Conservation (phyloP, 2,329 filamentous ascomycete genomes). For the Claviceps fusiformis region DNA sequence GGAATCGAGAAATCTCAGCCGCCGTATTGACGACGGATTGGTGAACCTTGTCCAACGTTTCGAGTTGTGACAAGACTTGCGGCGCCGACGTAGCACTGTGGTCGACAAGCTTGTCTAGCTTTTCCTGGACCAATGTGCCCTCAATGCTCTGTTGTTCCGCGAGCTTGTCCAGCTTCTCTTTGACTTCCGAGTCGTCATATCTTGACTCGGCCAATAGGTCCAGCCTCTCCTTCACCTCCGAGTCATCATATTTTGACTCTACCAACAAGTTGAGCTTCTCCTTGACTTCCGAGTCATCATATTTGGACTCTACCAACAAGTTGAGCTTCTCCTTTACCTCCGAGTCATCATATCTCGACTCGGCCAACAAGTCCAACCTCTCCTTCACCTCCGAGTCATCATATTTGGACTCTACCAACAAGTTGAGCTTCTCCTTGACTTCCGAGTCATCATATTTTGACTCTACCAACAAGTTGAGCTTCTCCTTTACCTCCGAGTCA, state of each 20-base stretch:
- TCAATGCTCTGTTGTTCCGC: constrained; percentile 16
- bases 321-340: too few relatives aligned
- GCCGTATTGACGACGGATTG: constrained; percentile 75
- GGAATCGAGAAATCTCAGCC: constrained; percentile 69
- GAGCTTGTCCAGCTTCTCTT: constrained; percentile 38
- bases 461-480: constrained; percentile 19
- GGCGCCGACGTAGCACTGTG: constrained; percentile 48
- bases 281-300: background rate
- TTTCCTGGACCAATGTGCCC: constrained; percentile 20
- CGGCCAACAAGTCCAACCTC: too few relatives aligned
- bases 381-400: constrained; percentile 14
- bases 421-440: too few relatives aligned
- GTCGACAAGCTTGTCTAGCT: constrained; percentile 38
- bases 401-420: too few relatives aligned
- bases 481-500: constrained; percentile 9
- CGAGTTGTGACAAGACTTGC: constrained; percentile 61
- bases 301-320: too few relatives aligned
- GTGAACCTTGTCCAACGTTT: constrained; percentile 79
- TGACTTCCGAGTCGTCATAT: constrained; percentile 38
- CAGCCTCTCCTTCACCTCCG: constrained; percentile 18
- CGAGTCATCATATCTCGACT: constrained; percentile 9
- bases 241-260: constrained; percentile 41
- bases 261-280: constrained; percentile 21
- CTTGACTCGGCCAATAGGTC: constrained; percentile 26
- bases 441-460: constrained; percentile 39